A percentile compares a stretch with the other conserved stretches of the same genome.
Conservation (phyloP, 805 yeast species). For the Ogataea angusta region DNA sequence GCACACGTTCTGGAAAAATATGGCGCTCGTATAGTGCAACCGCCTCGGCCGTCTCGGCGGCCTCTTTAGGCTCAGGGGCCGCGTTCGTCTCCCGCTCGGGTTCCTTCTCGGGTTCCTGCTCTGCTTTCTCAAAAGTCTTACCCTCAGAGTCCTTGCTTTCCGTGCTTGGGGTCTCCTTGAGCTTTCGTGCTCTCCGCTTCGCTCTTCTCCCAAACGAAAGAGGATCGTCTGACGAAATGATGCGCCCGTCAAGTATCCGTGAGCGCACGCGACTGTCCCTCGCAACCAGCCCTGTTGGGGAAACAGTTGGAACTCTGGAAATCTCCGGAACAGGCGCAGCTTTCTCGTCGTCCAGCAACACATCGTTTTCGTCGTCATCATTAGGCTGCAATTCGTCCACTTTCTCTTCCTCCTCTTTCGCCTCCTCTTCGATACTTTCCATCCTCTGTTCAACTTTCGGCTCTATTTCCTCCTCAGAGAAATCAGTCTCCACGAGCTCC, state of each 20-base stretch:
- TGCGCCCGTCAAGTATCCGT: background rate
- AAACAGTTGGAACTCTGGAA: background rate
- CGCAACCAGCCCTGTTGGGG: background rate
- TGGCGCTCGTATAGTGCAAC: slow-evolving; percentile 3
- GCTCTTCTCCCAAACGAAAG: slow-evolving; percentile 12
- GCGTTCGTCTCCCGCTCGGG: too few species aligned
- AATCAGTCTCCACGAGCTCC: slow-evolving; percentile 1
- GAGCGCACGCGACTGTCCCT: background rate
- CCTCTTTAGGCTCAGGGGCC: background rate
- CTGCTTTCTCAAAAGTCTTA: background rate
- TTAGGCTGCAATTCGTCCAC: background rate
- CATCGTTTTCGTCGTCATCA: slow-evolving; percentile 4
- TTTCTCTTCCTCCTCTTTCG: slow-evolving; percentile 3
- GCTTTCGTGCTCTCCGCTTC: slow-evolving; percentile 2
- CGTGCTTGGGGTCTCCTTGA: background rate
- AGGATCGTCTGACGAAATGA: slow-evolving; percentile 23
- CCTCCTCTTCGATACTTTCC: slow-evolving; percentile 3
- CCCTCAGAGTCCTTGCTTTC: background rate
- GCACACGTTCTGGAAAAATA: background rate
- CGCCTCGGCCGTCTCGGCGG: background rate
- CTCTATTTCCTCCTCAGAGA: background rate
- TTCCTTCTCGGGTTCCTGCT: background rate
- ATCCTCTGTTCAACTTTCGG: background rate
- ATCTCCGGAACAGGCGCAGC: background rate
- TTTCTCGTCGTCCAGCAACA: slow-evolving; percentile 1